A percentile compares a stretch with the other conserved stretches of the same genome.
Conservation (phyloP, 768 basidiomycete genomes). For the Tulasnella sp. region DNA sequence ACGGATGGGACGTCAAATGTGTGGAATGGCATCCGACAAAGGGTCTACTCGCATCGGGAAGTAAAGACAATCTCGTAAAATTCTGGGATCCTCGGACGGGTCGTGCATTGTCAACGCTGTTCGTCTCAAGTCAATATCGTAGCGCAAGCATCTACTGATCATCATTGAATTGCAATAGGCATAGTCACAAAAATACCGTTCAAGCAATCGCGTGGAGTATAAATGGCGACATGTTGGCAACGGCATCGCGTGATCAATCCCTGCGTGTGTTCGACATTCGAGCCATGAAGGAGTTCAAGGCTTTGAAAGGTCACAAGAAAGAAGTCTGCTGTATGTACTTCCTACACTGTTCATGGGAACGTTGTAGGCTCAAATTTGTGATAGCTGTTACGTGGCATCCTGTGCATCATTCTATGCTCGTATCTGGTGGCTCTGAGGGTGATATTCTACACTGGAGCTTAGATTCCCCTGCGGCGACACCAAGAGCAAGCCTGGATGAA, state of each 20-base stretch:
- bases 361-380: neutral
- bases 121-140: conserved; percentile 23
- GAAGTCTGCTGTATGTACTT: conserved; percentile 32
- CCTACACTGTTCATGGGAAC: neutral
- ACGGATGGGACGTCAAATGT: conserved; percentile 97
- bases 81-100: conserved; percentile 98
- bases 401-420: conserved; percentile 68
- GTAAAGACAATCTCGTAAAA: conserved; percentile 96
- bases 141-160: neutral
- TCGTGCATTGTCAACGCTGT: conserved; percentile 83
- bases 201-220: conserved; percentile 90
- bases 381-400: conserved; percentile 94
- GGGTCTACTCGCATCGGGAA: conserved; percentile 85
- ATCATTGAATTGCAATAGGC: conserved; percentile 34
- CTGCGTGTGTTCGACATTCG: conserved; percentile 96
- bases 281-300: conserved; percentile 88
- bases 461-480: conserved; percentile 39
- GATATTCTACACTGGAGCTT: conserved; percentile 92
- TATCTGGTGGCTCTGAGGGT: conserved; percentile 90
- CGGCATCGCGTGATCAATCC: conserved; percentile 88
- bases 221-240: conserved; percentile 85
- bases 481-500: conserved; percentile 78
- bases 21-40: conserved; percentile 99
- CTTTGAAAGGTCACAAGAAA: conserved; percentile 93
- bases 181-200: conserved; percentile 94